Evolutionary conservation across 176 grass and related monocot genomes (phyloP), one percentile per base, ranked within the genome.

Genomic region (Triticum urartu): DNA sequence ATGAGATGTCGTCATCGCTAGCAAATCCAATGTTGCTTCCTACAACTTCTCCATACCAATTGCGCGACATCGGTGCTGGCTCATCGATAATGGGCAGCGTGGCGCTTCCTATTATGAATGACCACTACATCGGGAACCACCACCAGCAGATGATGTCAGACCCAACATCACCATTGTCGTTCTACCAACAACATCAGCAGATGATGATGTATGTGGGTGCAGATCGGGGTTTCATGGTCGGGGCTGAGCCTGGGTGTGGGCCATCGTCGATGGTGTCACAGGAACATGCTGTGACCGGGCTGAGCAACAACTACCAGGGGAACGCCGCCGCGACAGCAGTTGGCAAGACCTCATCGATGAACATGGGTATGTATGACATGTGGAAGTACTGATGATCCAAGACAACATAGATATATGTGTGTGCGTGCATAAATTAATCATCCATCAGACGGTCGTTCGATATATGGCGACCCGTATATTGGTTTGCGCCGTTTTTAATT

Each of bases 211-310:
- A 58, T 20, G 6, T 48, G 26, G 21, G 17, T 58, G 52, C 2
- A 7, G 52, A 18, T 36, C 13, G 26, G 11, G 22, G 35, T 14
- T 63, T 78, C 12, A 11, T 82, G 17, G 39, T 3, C 1, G 39
- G 10, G 0, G 30, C 2, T 0, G 52, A 7, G 0, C 5, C 9
- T 0, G 38, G 40, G 11, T 82, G 71, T 17, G 32, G 25, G 21
- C 25, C 42, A 0, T 39, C 86, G 2, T 89, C 66, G 2, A 84
- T 86, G 80, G 83, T 86, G 14, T 83, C 87, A 1, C 72, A 83
- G 40, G 83, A 89, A 5, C 5, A 43, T 3, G 3, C 4, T 0
- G 21, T 11, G 5, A 63, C 83, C 5, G 47, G 36, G 5, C 12
- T 75, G 73, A 92, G 66, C 65, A 73, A 62, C 18, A 79, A 63